A percentile compares a stretch with the other conserved stretches of the same genome.
Conservation (phyloP, 106 monocot genomes). For the Triglochin maritima region DNA sequence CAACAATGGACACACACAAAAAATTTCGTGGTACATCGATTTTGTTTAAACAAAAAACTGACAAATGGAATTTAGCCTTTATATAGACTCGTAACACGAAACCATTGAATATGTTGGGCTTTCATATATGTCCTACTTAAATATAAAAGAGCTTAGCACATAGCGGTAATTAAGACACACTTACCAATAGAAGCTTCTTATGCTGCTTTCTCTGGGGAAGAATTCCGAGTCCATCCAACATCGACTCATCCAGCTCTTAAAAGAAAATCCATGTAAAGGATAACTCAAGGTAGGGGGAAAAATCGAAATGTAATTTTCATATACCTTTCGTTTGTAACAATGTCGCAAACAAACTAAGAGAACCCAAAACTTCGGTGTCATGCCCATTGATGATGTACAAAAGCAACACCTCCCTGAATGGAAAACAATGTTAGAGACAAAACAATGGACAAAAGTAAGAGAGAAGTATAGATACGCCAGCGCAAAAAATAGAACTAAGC, state of each 20-base stretch:
- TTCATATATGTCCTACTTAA: no score
- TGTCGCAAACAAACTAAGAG: conserved; percentile 72
- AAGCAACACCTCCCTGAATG: conserved; percentile 62
- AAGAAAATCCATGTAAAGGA: conserved; percentile 1
- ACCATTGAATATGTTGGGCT: no score
- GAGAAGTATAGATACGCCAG: not conserved
- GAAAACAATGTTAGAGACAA: not conserved
- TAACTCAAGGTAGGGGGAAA: not conserved
- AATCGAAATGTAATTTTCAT: not conserved
- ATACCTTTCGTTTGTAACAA: conserved; percentile 96
- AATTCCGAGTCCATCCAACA: conserved; percentile 98
- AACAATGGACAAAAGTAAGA: not conserved
- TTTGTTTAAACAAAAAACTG: no score
- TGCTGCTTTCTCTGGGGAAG: conserved; percentile 99
- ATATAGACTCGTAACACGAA: no score
- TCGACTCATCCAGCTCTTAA: conserved; percentile 90
- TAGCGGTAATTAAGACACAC: not conserved
- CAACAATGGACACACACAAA: no score
- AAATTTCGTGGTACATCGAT: no score
- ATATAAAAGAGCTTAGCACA: no score
- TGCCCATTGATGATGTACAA: conserved; percentile 54
- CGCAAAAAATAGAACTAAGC: not conserved
- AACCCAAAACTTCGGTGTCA: conserved; percentile 66
- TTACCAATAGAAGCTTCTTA: conserved; percentile 84
- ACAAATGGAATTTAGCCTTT: no score